phyloP scores from a whole-genome alignment of 1,139 yeast genomes.

The Saccharomyces hybrid region DNA sequence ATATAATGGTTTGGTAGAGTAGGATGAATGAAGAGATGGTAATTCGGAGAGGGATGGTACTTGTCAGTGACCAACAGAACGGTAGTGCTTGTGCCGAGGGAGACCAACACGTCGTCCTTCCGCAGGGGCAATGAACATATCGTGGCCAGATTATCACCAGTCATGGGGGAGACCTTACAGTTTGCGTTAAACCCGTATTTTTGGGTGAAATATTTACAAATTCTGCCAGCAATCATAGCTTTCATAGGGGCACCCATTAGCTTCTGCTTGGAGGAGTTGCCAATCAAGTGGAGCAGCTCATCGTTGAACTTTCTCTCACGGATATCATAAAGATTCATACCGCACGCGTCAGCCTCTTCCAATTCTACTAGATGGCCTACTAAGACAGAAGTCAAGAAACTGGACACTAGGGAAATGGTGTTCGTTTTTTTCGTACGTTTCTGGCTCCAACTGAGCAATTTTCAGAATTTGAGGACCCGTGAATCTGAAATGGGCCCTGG shows the following conservation, averaged over 20 bases:
- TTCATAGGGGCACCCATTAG: conserved; percentile 18
- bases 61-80: conserved; percentile 72
- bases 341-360: conserved; percentile 86
- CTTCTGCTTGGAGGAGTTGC: conserved; percentile 25
- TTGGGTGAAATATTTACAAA: conserved; percentile 52
- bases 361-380: conserved; percentile 56
- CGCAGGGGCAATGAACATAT: conserved; percentile 72
- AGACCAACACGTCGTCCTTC: conserved; percentile 68
- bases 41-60: conserved; percentile 71
- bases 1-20: conserved; percentile 67
- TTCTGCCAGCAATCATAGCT: conserved; percentile 38
- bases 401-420: conserved; percentile 68
- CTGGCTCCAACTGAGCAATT: conserved; percentile 49
- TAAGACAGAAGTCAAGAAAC: conserved; percentile 66
- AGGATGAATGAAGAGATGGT: conserved; percentile 83
- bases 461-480: conserved; percentile 87
- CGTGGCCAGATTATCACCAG: conserved; percentile 90
- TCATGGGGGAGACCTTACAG: conserved; percentile 60
- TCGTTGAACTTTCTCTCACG: conserved; percentile 45
- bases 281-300: conserved; percentile 38
- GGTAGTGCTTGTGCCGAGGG: conserved; percentile 87
- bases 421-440: conserved; percentile 49
- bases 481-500: conserved; percentile 81
- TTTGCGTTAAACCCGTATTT: conserved; percentile 54
- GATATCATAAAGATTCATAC: conserved; percentile 80